A percentile compares a stretch with the other conserved stretches of the same genome.
Conservation (phyloP, 371 early-diverging fungal species). For the Saksenaea oblongispora region DNA sequence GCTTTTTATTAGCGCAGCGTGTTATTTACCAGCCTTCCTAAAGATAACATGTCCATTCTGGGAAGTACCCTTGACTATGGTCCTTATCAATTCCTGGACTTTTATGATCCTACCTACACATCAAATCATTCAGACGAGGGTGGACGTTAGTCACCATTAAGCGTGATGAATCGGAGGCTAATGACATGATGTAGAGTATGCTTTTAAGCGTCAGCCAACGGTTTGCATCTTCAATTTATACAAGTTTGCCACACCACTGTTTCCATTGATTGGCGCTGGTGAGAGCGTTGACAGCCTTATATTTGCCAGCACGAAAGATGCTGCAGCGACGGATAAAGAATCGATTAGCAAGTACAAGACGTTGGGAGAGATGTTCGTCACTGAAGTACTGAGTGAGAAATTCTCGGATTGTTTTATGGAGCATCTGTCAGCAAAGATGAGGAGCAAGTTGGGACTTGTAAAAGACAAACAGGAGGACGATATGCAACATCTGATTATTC, state of each 20-base stretch:
- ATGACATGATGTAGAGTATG: slow-evolving; percentile 56
- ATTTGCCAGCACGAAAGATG: slow-evolving; percentile 34
- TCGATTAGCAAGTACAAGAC: slow-evolving; percentile 26
- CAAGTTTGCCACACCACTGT: slow-evolving; percentile 70
- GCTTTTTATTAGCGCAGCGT: not conserved
- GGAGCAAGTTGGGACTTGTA: slow-evolving; percentile 54
- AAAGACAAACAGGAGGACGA: slow-evolving; percentile 34
- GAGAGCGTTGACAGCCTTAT: slow-evolving; percentile 42
- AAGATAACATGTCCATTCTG: slow-evolving; percentile 85
- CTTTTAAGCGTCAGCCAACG: slow-evolving; percentile 82
- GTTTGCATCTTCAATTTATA: slow-evolving; percentile 84
- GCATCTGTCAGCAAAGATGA: slow-evolving; percentile 56
- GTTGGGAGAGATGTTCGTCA: slow-evolving; percentile 47
- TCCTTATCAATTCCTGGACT: slow-evolving; percentile 85
- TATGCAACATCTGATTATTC: slow-evolving; percentile 59
- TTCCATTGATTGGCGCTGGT: slow-evolving; percentile 67
- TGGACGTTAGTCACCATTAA: slow-evolving; percentile 38
- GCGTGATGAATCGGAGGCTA: not conserved
- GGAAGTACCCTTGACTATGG: slow-evolving; percentile 89
- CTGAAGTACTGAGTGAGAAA: slow-evolving; percentile 47
- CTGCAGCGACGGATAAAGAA: slow-evolving; percentile 24
- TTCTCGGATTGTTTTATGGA: slow-evolving; percentile 56
- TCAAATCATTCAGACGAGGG: slow-evolving; percentile 77
- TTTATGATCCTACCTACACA: slow-evolving; percentile 75
- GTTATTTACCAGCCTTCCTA: not conserved